Percentiles rank a stretch among this genome's conserved stretches.
phyloP scores from a whole-genome alignment of 495 filamentous ascomycete genomes.

The Xylaria intraflava region DNA sequence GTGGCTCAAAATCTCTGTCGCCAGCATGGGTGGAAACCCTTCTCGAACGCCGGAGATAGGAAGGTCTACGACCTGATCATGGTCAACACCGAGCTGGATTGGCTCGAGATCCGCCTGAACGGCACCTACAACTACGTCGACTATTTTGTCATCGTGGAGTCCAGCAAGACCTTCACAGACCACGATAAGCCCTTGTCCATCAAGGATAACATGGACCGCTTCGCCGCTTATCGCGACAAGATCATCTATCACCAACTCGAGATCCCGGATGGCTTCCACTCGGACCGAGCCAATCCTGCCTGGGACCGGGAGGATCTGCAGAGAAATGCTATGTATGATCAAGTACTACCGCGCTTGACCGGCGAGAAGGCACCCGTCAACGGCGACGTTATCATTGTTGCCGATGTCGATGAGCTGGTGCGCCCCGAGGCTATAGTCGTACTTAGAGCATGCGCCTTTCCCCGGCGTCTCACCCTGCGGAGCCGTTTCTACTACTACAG shows the following conservation, averaged over 20 bases:
- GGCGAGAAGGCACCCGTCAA: slow-evolving; percentile 22
- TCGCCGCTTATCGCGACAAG: slow-evolving; percentile 41
- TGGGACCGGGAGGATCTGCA: slow-evolving; percentile 48
- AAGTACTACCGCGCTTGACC: slow-evolving; percentile 39
- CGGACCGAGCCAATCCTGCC: slow-evolving; percentile 24
- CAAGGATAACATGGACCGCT: slow-evolving; percentile 32
- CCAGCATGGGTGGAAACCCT: slow-evolving; percentile 36
- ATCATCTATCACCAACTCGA: slow-evolving; percentile 50
- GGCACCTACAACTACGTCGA: slow-evolving; percentile 44
- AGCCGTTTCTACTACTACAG: slow-evolving; percentile 51
- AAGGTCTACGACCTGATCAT: slow-evolving; percentile 52
- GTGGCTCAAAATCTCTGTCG: slow-evolving; percentile 28
- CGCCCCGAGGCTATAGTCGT: slow-evolving; percentile 39
- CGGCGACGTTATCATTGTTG: slow-evolving; percentile 41
- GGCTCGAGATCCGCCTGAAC: slow-evolving; percentile 53
- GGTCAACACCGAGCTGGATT: slow-evolving; percentile 51
- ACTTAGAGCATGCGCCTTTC: slow-evolving; percentile 45
- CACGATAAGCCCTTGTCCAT: slow-evolving; percentile 43
- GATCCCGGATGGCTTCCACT: slow-evolving; percentile 31
- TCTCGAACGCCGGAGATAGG: slow-evolving; percentile 22
- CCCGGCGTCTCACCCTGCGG: slow-evolving; percentile 45
- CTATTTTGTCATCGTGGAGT: slow-evolving; percentile 53
- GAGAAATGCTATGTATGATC: slow-evolving; percentile 44
- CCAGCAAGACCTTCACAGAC: slow-evolving; percentile 43
- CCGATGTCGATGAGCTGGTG: slow-evolving; percentile 49